Conservation (phyloP, 805 yeast genomes). For the Blastobotrys attinorum region DNA sequence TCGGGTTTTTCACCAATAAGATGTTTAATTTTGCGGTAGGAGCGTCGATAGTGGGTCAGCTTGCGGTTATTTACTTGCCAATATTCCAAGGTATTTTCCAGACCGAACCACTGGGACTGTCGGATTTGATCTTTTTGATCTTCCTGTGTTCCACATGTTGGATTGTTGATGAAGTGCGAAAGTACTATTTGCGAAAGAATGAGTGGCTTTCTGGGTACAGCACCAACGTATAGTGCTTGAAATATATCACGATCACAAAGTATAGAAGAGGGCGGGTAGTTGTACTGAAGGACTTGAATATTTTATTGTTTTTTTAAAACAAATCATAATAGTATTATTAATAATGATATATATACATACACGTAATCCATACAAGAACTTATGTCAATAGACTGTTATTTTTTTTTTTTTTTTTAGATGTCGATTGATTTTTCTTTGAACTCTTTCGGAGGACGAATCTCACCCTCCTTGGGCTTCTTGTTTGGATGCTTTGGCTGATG, state of each 20-base stretch:
- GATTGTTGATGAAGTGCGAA: slow-evolving; percentile 76
- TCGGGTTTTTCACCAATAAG: slow-evolving; percentile 68
- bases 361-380: too few relatives aligned
- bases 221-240: slow-evolving; percentile 16
- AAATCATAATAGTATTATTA: background rate
- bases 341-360: too few relatives aligned
- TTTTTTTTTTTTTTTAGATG: background rate
- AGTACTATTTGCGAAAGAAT: slow-evolving; percentile 34
- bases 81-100: slow-evolving; percentile 90
- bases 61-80: slow-evolving; percentile 89
- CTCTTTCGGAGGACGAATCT: background rate
- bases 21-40: slow-evolving; percentile 94
- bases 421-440: background rate
- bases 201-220: slow-evolving; percentile 18
- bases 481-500: background rate
- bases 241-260: too few relatives aligned
- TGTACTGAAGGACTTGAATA: too few relatives aligned
- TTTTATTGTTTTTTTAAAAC: too few relatives aligned
- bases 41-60: slow-evolving; percentile 80
- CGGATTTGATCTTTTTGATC: slow-evolving; percentile 60
- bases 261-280: too few relatives aligned
- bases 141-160: slow-evolving; percentile 71
- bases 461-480: background rate
- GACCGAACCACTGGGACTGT: slow-evolving; percentile 76
- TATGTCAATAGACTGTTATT: too few relatives aligned